phyloP scores from a whole-genome alignment of 2,329 filamentous ascomycete species.

The Penicillium griseofulvum region DNA sequence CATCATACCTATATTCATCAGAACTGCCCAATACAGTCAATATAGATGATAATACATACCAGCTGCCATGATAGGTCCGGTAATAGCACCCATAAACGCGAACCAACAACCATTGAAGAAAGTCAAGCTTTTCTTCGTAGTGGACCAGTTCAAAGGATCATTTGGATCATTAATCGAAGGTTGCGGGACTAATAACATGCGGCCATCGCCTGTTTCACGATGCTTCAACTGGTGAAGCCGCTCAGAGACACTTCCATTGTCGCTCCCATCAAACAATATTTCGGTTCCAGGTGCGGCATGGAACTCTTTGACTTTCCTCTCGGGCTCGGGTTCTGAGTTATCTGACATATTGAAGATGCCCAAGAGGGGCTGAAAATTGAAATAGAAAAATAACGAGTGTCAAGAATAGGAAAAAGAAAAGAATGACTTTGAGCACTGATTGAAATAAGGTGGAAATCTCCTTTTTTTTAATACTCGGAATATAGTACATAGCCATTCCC shows the following conservation, averaged over 20 bases:
- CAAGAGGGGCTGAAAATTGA: neutral
- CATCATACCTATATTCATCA: conserved; percentile 10
- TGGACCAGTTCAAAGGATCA: conserved; percentile 15
- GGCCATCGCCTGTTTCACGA: conserved; percentile 9
- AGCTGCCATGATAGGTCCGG: conserved; percentile 24
- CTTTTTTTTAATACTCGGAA: neutral
- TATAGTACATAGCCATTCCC: neutral
- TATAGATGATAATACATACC: conserved; percentile 11
- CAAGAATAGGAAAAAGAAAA: neutral
- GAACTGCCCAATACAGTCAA: neutral
- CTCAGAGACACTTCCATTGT: conserved; percentile 2
- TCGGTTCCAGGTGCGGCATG: conserved; percentile 10
- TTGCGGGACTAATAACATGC: conserved; percentile 15
- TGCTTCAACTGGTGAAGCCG: conserved; percentile 23
- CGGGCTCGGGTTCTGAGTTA: neutral
- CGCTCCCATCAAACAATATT: conserved; percentile 8
- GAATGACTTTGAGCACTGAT: neutral
- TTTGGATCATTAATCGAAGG: conserved; percentile 16
- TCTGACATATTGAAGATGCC: neutral
- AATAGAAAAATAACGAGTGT: neutral
- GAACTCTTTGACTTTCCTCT: neutral
- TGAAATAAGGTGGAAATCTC: neutral
- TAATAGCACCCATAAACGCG: conserved; percentile 18
- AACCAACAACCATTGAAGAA: conserved; percentile 19
- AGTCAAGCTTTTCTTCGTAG: conserved; percentile 9